phyloP scores from a whole-genome alignment of 1,284 basidiomycete species.

The Ceratobasidium sp. region DNA sequence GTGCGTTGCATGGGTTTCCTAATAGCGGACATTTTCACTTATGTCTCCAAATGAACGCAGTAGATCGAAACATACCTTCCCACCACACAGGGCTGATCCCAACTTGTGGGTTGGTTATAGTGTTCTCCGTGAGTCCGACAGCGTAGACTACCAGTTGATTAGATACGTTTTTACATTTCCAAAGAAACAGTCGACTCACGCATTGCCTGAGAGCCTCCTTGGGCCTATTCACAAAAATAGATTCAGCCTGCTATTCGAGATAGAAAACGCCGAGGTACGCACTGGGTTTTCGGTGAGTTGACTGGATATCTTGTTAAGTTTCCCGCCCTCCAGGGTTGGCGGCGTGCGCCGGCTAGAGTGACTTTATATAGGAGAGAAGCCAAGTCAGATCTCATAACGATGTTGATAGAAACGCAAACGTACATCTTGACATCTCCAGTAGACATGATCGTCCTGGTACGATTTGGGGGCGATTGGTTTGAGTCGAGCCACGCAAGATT shows the following conservation, averaged over 20 bases:
- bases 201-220: slow-evolving; percentile 85
- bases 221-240: slow-evolving; percentile 61
- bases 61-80: slow-evolving; percentile 70
- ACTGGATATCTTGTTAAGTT: slow-evolving; percentile 78
- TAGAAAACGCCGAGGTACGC: slow-evolving; percentile 21
- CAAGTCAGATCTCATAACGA: not conserved
- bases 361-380: not conserved
- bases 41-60: not conserved
- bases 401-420: not conserved
- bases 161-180: not conserved
- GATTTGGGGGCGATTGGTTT: not conserved
- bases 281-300: slow-evolving; percentile 81
- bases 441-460: slow-evolving; percentile 31
- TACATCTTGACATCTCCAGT: slow-evolving; percentile 45
- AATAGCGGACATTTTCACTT: not conserved
- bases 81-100: slow-evolving; percentile 89
- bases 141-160: slow-evolving; percentile 72
- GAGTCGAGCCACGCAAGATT: not conserved
- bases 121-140: slow-evolving; percentile 79
- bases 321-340: slow-evolving; percentile 49
- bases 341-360: slow-evolving; percentile 43
- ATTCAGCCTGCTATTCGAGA: not conserved
- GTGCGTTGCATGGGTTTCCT: slow-evolving; percentile 87
- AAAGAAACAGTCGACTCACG: slow-evolving; percentile 62
- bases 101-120: slow-evolving; percentile 87